Evolutionary conservation across 2,329 filamentous ascomycete genomes (phyloP), one percentile per base, ranked within the genome.

Genomic region (Colletotrichum cuscutae): DNA sequence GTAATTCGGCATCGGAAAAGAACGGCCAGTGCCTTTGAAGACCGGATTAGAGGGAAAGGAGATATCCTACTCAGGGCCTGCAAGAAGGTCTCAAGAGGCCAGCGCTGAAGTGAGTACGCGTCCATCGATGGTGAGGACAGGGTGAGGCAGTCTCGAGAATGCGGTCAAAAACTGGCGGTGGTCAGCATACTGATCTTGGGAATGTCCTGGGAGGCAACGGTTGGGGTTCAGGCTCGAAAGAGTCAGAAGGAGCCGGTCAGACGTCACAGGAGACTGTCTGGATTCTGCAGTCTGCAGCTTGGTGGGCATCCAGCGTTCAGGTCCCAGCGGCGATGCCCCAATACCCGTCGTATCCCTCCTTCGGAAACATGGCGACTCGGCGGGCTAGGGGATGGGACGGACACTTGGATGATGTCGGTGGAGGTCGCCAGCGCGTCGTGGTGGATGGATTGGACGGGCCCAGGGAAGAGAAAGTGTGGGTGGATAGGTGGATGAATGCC

Each of bases 381-480:
- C 15, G 35, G 12, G 24, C 22, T n/a, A 15, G 7, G 52, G 46
- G 30, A 42, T 35, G 68, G 42, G 46, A 57, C 22, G 32, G 52
- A 26, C 35, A 26, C 26, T 30, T 58, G 52, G 30, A 58, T 68
- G 52, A 58, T 68, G 69, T 72, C 65, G 62, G 63, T 58, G 64
- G 69, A 63, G 54, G 42, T 30, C 58, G 54, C 65, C 46, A 59
- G 28, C 32, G 46, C 37, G 24, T 11, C 69, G 62, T 26, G 42
- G 49, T 53, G 68, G 54, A 72, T 59, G 66, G 65, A 69, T 60
- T 35, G 52, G 35, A n/a, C 52, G 64, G 58, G 58, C 19, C 64
- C 35, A 35, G n/a, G 11, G 12, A 26, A 67, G 32, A 56, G 57
- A 24, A 32, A 35, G 30, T 57, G 60, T 49, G 59, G 59, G 24